Percentiles rank a stretch among this genome's conserved stretches.
phyloP scores from a whole-genome alignment of 805 yeast species.

The Alloascoidea africana region DNA sequence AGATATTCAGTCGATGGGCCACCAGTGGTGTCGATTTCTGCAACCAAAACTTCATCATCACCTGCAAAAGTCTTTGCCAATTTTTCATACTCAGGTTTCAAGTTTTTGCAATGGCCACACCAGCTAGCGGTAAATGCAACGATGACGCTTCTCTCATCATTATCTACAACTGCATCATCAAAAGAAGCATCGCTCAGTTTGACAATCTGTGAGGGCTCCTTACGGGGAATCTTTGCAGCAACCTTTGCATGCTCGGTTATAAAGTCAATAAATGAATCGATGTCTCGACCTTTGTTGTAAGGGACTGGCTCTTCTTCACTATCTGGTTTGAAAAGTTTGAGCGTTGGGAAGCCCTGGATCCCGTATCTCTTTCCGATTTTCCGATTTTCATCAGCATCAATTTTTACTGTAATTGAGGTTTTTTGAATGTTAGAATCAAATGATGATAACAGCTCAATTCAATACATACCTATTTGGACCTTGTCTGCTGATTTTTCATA shows the following conservation, averaged over 20 bases:
- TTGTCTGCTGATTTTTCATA: slow-evolving; percentile 26
- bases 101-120: slow-evolving; percentile 87
- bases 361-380: slow-evolving; percentile 32
- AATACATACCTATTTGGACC: slow-evolving; percentile 21
- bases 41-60: slow-evolving; percentile 20
- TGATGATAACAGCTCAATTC: not conserved
- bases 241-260: slow-evolving; percentile 23
- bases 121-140: slow-evolving; percentile 94
- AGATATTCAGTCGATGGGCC: slow-evolving; percentile 26
- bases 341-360: slow-evolving; percentile 51
- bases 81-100: slow-evolving; percentile 49
- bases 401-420: slow-evolving; percentile 19
- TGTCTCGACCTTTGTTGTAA: slow-evolving; percentile 37
- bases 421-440: not conserved
- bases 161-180: slow-evolving; percentile 22
- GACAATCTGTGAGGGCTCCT: not conserved
- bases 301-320: slow-evolving; percentile 31
- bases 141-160: slow-evolving; percentile 23
- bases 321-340: slow-evolving; percentile 40
- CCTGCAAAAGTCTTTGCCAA: slow-evolving; percentile 43
- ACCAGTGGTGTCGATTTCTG: slow-evolving; percentile 30
- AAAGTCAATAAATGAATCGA: slow-evolving; percentile 34
- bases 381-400: slow-evolving; percentile 46
- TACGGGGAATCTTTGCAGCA: not conserved
- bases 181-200: slow-evolving; percentile 24